Conservation (phyloP, 306 rosid genomes). For the Gastrolobium villosum region DNA sequence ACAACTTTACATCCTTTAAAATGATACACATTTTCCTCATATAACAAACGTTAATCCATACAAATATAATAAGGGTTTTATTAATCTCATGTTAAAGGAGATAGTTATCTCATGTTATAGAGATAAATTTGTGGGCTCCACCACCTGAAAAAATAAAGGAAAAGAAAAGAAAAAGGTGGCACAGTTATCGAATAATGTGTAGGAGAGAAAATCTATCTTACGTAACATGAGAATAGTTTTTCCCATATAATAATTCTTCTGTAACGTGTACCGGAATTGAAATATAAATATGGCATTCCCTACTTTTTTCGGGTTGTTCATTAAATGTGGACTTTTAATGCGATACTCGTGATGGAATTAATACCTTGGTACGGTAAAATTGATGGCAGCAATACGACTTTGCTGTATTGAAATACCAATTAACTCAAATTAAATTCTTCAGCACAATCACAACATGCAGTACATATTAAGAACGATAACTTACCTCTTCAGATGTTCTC, state of each 20-base stretch:
- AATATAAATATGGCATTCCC: not conserved
- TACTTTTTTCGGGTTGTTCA: not conserved
- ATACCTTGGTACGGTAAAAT: not conserved
- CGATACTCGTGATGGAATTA: not conserved
- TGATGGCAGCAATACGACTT: not conserved
- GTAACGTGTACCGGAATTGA: not conserved
- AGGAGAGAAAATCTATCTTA: too few species aligned
- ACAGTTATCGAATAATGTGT: too few species aligned
- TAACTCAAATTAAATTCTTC: not conserved
- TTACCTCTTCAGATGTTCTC: not conserved
- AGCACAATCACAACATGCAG: not conserved
- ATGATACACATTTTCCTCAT: too few species aligned
- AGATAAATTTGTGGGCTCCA: too few species aligned
- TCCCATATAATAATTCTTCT: too few species aligned
- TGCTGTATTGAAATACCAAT: not conserved
- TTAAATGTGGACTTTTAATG: slow-evolving; percentile 2
- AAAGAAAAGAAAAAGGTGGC: too few species aligned
- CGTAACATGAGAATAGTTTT: too few species aligned
- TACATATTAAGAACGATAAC: not conserved
- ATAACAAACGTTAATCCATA: not conserved
- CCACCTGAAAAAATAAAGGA: too few species aligned
- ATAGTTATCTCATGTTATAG: too few species aligned
- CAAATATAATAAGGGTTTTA: too few species aligned
- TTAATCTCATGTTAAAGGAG: too few species aligned
- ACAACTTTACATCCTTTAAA: too few species aligned